Evolutionary conservation across 192 early-diverging fungal species (phyloP), one percentile per base, ranked within the genome.

Genomic region (Backusella tuberculispora): DNA sequence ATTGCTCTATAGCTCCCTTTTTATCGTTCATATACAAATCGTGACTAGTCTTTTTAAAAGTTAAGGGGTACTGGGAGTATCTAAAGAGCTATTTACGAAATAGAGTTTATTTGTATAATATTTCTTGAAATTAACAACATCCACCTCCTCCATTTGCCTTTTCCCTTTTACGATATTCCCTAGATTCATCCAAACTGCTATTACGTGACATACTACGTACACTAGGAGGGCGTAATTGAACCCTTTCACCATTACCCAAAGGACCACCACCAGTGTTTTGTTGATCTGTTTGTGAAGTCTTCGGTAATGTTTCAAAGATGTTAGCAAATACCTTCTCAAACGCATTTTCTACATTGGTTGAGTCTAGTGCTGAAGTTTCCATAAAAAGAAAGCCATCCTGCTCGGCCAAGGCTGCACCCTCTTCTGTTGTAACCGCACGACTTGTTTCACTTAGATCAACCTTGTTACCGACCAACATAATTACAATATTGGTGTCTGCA

Each of bases 401-500:
- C 40, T 89, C 84, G 1, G 95, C 95, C 73, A 94, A 95, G 12
- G 88, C 87, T 42, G 85, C 83, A 1, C 91, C 96, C 41, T 95
- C 94, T 53, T 93, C 94, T 5, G 88, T 85, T 9, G 86, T 77
- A 4, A 96, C 88, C 48, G 88, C 88, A 53, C 95, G 87, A 26
- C 80, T 73, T 21, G 85, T 84, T 38, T 86, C 86, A 6, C 80
- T 89, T 41, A 98, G 77, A 84, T 98, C 96, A 21, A 94, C 83
- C 83, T 98, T 97, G 86, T 97, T 98, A 43, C 96, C 96, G 37
- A 96, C 92, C 17, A 98, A 83, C 45, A 93, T 92, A 85, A 98
- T 95, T 56, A 97, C 94, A 78, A 95, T 95, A 82, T 93, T 95
- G 50, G 94, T 88, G 79, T 92, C 95, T 15, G 94, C 95, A 85